Evolutionary conservation across 2,329 filamentous ascomycete genomes (phyloP), one percentile per base, ranked within the genome.

Genomic region (Nemania sp.): DNA sequence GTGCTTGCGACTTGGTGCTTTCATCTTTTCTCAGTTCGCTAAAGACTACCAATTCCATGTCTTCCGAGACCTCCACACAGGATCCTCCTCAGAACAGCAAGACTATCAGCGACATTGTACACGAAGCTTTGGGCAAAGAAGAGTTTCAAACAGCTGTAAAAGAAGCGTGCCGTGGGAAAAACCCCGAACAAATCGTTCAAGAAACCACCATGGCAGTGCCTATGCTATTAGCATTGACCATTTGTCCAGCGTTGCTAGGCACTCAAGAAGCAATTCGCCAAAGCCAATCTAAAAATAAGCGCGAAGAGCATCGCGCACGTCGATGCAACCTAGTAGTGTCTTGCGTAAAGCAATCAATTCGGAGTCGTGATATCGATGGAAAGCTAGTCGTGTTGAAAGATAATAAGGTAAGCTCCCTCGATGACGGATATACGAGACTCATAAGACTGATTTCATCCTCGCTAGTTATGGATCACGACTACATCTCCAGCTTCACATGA

Each of bases 211-310:
- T 84, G 82, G 80, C 80, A 18, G 66, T 84, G 3, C 77, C 79
- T 20, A 79, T 84, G 72, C 73, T 84, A 32, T 73, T 83, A 35
- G 81, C 81, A 11, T 70, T 83, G 41, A 77, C 80, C 20, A 74
- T 81, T 7, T 79, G 78, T 11, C 83, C 84, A 6, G 84, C 80
- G 11, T 72, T 86, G 29, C 76, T 86, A 18, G 83, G 82, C 8
- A 83, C 81, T 0, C 80, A 82, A 67, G 84, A 86, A 75, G 82
- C 83, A 3, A 84, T 86, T 63, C 80, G 82, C 3, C 83, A 86
- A 76, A 82, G 82, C 13, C 84, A 85, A 68, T 78, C 79, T 11
- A 83, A 86, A 68, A 82, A 82, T 56, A 81, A 82, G 69, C 78
- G 80, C 68, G 83, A 85, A 76, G 82, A 85, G 69, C 84, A 86